Base-by-base conservation (phyloP, 352 stramenopile genomes). In the Phytophthora fragariae region DNA sequence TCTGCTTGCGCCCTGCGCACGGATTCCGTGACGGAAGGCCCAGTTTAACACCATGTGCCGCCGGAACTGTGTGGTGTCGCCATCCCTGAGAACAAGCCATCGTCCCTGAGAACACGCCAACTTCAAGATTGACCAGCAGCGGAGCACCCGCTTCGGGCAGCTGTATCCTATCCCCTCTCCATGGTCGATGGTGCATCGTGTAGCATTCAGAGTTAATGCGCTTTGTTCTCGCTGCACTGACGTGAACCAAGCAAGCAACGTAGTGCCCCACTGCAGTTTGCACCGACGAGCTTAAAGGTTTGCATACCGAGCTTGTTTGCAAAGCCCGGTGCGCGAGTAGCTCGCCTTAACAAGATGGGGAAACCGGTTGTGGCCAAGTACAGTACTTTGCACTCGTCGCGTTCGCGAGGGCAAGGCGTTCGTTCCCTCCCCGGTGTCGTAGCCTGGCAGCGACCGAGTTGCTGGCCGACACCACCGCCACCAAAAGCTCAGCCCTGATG, bases 251-350 rank as follows among this genome's bases (percentile, higher is more conserved):
- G 39, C 39, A 47, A 17, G 29, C 29, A 31, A 31, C 10, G 39
- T 47, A 2, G 11, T 6, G 6, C 39, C 10, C 15, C 15, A 17
- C 39, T 47, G 15, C 39, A 47, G 39, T 6, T 4, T 47, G 39
- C 39, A 47, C 29, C 29, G 29, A 31, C 29, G 29, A 27, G 29
- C 29, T 31, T 31, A 31, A 31, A 17, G 14, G 15, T 15, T 60
- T 65, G 58, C 57, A 71, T 71, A 27, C 24, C 24, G 24, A 27
- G 24, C 24, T 3, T 27, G 15, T 15, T 60, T 65, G 58, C 57
- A 71, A 66, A 71, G 65, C 57, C 65, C 56, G 44, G 65, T 54
- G 65, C 37, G 47, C 65, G 65, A 71, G 27, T 24, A 66, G 65
- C 65, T 71, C 63, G 54, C 14, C 50, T 70, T 58, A 65, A 50